Evolutionary conservation across 2,329 filamentous ascomycete species (phyloP).

Genomic region (Xylariaceae sp.): DNA sequence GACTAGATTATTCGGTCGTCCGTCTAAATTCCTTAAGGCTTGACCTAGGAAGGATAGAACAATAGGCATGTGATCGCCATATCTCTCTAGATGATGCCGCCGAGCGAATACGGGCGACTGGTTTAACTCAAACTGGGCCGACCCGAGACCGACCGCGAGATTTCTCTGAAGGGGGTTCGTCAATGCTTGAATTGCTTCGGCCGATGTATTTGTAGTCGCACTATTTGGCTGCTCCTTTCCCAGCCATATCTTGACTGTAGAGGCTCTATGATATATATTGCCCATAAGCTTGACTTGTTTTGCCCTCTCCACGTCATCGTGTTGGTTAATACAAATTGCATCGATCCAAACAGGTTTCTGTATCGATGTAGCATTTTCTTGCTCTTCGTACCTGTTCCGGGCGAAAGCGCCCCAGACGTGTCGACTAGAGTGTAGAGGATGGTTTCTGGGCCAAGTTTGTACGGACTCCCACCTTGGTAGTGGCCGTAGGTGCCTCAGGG

Average conservation of each 20-base stretch:
- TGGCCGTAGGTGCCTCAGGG: slow-evolving; percentile 30
- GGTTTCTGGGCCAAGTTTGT: slow-evolving; percentile 21
- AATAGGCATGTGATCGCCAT: slow-evolving; percentile 24
- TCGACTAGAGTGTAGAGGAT: slow-evolving; percentile 27
- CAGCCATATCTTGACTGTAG: slow-evolving; percentile 28
- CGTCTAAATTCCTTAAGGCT: slow-evolving; percentile 27
- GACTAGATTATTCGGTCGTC: not conserved
- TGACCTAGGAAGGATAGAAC: slow-evolving; percentile 28
- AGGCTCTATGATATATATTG: slow-evolving; percentile 18
- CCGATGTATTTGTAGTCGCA: too few relatives aligned
- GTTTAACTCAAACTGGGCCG: too few relatives aligned
- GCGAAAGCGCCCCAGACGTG: slow-evolving; percentile 27
- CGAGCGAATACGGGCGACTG: not conserved
- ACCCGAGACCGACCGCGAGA: too few relatives aligned
- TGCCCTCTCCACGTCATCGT: slow-evolving; percentile 22
- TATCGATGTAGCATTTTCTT: slow-evolving; percentile 16
- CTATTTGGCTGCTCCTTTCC: slow-evolving; percentile 5
- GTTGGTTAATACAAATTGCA: slow-evolving; percentile 30
- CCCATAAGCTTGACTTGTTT: slow-evolving; percentile 27
- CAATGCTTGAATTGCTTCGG: too few relatives aligned
- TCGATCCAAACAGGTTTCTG: slow-evolving; percentile 29
- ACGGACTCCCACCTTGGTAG: slow-evolving; percentile 29
- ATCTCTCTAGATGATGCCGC: slow-evolving; percentile 1
- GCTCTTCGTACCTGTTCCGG: slow-evolving; percentile 28
- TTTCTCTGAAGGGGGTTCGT: too few relatives aligned